Evolutionary conservation across 306 rosid genomes (phyloP).

Genomic region (Malus fusca): DNA sequence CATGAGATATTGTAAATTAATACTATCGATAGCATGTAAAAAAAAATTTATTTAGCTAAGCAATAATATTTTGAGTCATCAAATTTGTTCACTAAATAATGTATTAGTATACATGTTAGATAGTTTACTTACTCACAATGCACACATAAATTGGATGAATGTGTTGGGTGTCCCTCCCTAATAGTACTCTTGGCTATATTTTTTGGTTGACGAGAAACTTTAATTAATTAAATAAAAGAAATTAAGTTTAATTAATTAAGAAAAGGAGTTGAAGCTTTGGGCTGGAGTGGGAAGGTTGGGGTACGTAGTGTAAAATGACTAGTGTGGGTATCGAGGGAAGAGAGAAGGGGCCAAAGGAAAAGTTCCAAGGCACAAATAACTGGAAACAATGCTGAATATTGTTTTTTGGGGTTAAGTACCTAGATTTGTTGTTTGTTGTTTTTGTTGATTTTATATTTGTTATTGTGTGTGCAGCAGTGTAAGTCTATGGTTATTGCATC

Average conservation of each 20-base stretch:
- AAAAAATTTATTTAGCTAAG: no score
- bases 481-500: neutral
- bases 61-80: neutral
- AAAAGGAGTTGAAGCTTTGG: neutral
- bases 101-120: no score
- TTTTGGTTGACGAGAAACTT: conserved; percentile 6
- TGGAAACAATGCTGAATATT: conserved; percentile 62
- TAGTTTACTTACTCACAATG: no score
- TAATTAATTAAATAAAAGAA: neutral
- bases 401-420: conserved; percentile 39
- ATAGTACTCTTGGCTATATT: neutral
- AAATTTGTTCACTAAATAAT: no score
- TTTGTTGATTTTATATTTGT: conserved; percentile 30
- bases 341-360: conserved; percentile 68
- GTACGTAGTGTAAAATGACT: neutral
- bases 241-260: neutral
- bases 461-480: conserved; percentile 10
- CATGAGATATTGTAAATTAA: neutral
- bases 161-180: no score
- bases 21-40: neutral
- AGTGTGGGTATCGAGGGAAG: conserved; percentile 46
- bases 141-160: no score
- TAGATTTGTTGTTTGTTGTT: conserved; percentile 52
- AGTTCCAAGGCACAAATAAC: conserved; percentile 51
- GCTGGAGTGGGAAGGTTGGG: neutral